phyloP scores from a whole-genome alignment of 2,329 filamentous ascomycete species.

The Geosmithia putterillii region DNA sequence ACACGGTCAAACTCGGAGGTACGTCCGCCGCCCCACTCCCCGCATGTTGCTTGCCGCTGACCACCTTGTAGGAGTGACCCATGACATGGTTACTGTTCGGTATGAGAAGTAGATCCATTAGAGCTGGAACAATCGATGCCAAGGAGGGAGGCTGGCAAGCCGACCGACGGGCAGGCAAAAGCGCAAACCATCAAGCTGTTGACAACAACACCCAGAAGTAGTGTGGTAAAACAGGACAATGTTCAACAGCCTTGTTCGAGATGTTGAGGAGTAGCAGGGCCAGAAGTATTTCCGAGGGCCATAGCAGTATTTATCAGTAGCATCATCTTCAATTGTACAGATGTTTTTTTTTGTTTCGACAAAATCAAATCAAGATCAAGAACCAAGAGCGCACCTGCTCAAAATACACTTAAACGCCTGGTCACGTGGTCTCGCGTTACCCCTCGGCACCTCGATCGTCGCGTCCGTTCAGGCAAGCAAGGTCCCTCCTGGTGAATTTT shows the following conservation, averaged over 20 bases:
- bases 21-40: slow-evolving; percentile 1
- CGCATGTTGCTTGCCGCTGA: not conserved
- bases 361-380: not conserved
- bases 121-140: too few relatives aligned
- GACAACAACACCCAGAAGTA: not conserved
- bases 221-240: not conserved
- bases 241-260: not conserved
- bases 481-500: not conserved
- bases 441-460: slow-evolving; percentile 5
- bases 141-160: not conserved
- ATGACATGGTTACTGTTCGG: slow-evolving; percentile 21
- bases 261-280: not conserved
- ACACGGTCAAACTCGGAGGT: slow-evolving; percentile 24
- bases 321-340: not conserved
- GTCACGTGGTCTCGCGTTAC: slow-evolving; percentile 10
- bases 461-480: slow-evolving; percentile 4
- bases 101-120: slow-evolving; percentile 13
- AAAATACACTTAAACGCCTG: not conserved
- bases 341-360: not conserved
- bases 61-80: slow-evolving; percentile 16
- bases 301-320: not conserved
- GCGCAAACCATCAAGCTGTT: not conserved
- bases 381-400: not conserved
- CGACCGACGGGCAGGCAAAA: not conserved
- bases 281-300: not conserved